Conservation (phyloP, 2,329 filamentous ascomycete genomes). For the Lasiodiplodia sp. region DNA sequence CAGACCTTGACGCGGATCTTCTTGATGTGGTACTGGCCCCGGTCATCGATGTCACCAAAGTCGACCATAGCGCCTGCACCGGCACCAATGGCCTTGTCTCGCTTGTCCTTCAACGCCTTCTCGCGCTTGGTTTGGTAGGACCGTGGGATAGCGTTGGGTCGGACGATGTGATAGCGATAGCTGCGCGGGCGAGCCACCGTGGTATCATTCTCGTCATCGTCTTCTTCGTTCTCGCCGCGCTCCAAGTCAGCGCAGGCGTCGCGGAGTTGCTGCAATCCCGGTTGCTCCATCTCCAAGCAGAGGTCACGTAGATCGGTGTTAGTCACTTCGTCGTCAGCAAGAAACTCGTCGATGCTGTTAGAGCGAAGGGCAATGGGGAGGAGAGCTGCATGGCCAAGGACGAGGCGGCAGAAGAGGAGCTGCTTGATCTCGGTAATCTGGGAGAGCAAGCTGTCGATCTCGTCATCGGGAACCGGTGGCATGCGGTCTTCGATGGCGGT, state of each 20-base stretch:
- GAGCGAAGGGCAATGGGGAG: conserved; percentile 55
- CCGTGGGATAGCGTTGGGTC: conserved; percentile 31
- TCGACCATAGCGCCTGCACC: conserved; percentile 39
- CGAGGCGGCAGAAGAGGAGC: conserved; percentile 57
- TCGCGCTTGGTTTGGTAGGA: conserved; percentile 44
- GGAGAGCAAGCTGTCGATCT: conserved; percentile 51
- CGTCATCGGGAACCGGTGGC: conserved; percentile 50
- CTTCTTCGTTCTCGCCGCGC: conserved; percentile 49
- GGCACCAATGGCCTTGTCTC: conserved; percentile 30
- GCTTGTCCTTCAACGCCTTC: conserved; percentile 38
- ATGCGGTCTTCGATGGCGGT: conserved; percentile 42
- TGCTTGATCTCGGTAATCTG: conserved; percentile 60
- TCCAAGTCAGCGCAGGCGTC: conserved; percentile 60
- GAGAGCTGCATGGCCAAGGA: conserved; percentile 55
- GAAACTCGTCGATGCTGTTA: conserved; percentile 55
- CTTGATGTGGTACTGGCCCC: conserved; percentile 42
- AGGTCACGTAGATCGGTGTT: conserved; percentile 55
- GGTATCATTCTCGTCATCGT: conserved; percentile 39
- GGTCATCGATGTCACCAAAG: conserved; percentile 47
- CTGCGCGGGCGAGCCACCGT: not conserved
- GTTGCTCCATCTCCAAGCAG: conserved; percentile 57
- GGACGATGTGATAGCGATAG: not conserved
- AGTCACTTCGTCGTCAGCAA: conserved; percentile 52
- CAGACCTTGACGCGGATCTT: conserved; percentile 57
- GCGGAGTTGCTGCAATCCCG: conserved; percentile 57